Base-by-base conservation (phyloP, 2,329 filamentous ascomycete species). In the Chalaropsis ovoidea region DNA sequence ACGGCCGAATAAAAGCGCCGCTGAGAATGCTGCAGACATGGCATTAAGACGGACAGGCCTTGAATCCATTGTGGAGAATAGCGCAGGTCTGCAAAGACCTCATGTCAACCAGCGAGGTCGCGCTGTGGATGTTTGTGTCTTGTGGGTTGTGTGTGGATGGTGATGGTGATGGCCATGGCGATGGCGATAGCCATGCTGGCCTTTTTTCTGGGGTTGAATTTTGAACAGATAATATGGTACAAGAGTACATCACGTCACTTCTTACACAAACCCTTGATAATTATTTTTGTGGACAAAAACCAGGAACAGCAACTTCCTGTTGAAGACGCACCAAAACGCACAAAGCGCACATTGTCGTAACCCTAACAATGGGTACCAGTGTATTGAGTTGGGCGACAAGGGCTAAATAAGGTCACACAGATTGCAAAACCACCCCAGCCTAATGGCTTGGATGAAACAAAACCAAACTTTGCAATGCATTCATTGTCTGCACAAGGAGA, bases 1-100 rank as follows among this genome's bases (percentile, higher is more conserved):
- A 56, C 52, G 52, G 52, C 52, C 52, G 52, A 56, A 56, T 56
- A 56, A 56, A 56, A 56, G 52, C 22, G 52, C 52, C 52, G 52
- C 52, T 15, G 27, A 56, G 24, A 56, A 56, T 7, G 17, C 13
- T 7, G 52, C 24, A 31, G 52, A 56, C 19, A 56, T 56, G 52
- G 52, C 52, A 56, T 56, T 22, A 56, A 56, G 52, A 56, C 52
- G 52, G 52, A 56, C 52, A 56, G 52, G 17, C 52, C 52, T 35
- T 56, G 15, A 19, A 35, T 56, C 27, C 52, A 56, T 35, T 27
- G 52, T 27, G 52, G 52, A 56, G 52, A 35, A 56, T 35, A 56
- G 13, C 13, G 24, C 13, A 35, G 27, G 6, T 11, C 4, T 24
- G 52, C 24, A 56, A 31, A 31, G 13, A 31, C 52, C 22, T 35